phyloP scores from a whole-genome alignment of 108 stramenopile genomes.

The Cylindrotheca fusiformis region DNA sequence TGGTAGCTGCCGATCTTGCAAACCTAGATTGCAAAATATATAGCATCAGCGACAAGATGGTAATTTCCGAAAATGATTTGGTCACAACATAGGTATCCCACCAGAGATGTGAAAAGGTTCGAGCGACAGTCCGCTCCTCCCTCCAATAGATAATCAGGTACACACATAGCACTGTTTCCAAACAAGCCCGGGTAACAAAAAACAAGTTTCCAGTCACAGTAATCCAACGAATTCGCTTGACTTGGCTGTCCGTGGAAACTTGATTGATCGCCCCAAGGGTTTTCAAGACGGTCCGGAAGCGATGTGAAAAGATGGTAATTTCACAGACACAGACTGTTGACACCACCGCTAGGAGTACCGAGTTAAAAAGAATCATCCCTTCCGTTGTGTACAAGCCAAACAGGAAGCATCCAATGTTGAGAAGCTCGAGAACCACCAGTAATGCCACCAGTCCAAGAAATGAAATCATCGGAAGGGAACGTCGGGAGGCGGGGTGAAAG shows the following conservation, averaged over 20 bases:
- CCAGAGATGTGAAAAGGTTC: conserved; percentile 68
- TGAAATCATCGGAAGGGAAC: conserved; percentile 86
- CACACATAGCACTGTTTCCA: conserved; percentile 79
- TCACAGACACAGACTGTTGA: conserved; percentile 87
- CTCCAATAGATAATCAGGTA: conserved; percentile 77
- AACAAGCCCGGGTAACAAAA: conserved; percentile 86
- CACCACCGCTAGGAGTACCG: conserved; percentile 77
- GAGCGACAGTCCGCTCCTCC: conserved; percentile 66
- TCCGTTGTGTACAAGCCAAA: conserved; percentile 80
- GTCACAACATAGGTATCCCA: conserved; percentile 90
- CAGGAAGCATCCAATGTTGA: conserved; percentile 84
- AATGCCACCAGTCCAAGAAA: conserved; percentile 75
- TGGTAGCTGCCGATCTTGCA: conserved; percentile 26
- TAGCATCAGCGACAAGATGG: conserved; percentile 89
- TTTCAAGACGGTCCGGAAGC: conserved; percentile 90
- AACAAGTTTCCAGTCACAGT: conserved; percentile 95
- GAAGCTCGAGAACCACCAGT: conserved; percentile 58
- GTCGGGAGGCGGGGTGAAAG: conserved; percentile 82
- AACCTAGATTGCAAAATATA: conserved; percentile 90
- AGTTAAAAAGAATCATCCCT: conserved; percentile 92
- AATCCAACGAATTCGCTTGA: conserved; percentile 92
- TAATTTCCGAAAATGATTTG: conserved; percentile 85
- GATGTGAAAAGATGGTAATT: conserved; percentile 91
- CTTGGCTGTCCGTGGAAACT: conserved; percentile 92
- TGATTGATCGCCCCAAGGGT: conserved; percentile 96